These are phyloP conservation scores for Hymenoscyphus fraxineus DNA, from an alignment of 2,329 filamentous ascomycete genomes.

Conservation along the genomic window DNA sequence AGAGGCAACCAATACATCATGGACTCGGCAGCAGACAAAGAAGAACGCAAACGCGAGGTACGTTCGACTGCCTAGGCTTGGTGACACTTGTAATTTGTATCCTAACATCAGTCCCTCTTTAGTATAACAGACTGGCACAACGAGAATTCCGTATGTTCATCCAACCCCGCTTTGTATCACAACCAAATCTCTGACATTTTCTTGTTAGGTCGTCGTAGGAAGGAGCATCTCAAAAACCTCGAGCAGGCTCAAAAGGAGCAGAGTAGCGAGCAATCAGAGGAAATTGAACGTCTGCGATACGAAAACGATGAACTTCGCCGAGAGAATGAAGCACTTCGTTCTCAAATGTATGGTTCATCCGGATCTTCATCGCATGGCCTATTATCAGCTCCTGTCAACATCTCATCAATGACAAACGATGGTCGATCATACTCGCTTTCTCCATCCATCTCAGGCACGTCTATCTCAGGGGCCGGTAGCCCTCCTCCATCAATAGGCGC, in stretches of 20 bases:
- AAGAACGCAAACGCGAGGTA: constrained; percentile 37
- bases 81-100: neutral
- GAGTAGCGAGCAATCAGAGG: constrained; percentile 38
- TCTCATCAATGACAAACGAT: constrained; percentile 24
- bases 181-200: neutral
- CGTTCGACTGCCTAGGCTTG: constrained; percentile 3
- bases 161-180: neutral
- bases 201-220: constrained; percentile 41
- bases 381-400: constrained; percentile 26
- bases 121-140: constrained; percentile 43
- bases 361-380: constrained; percentile 26
- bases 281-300: constrained; percentile 40
- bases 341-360: constrained; percentile 36
- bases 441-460: constrained; percentile 34
- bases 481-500: constrained; percentile 31
- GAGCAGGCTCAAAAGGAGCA: constrained; percentile 41
- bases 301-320: constrained; percentile 39
- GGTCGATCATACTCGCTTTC: constrained; percentile 34
- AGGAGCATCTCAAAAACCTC: constrained; percentile 42
- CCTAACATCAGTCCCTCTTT: constrained; percentile 5
- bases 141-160: constrained; percentile 41
- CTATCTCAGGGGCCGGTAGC: constrained; percentile 32
- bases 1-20: constrained; percentile 20
- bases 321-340: constrained; percentile 40
- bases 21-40: constrained; percentile 34